Conservation (phyloP, 2,329 filamentous ascomycete species). For the Paracorniculantispora psalliotae region DNA sequence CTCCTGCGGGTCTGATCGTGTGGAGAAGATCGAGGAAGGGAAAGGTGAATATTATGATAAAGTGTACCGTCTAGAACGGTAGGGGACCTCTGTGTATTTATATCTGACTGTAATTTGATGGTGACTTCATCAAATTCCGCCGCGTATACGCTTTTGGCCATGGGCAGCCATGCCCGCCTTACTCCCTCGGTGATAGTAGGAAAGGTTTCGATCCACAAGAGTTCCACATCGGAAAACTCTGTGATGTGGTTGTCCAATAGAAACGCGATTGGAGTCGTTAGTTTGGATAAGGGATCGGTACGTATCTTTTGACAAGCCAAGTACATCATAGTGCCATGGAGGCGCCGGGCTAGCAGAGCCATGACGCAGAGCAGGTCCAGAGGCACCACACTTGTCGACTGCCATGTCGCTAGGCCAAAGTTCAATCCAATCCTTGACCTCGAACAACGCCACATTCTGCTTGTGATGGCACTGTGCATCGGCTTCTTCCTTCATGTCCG, state of each 20-base stretch:
- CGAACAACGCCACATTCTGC: background rate
- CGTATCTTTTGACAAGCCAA: background rate
- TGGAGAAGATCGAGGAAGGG: background rate
- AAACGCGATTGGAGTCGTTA: background rate
- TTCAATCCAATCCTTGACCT: background rate
- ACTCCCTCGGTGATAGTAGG: background rate
- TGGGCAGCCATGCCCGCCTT: no score
- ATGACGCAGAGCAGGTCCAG: background rate
- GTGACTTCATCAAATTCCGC: constrained; percentile 14
- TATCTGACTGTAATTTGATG: constrained; percentile 20
- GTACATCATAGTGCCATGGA: background rate
- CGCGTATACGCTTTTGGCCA: no score
- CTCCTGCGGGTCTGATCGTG: background rate
- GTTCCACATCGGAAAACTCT: constrained; percentile 1
- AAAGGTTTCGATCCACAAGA: constrained; percentile 1
- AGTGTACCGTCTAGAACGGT: constrained; percentile 38
- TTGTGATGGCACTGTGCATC: background rate
- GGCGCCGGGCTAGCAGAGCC: background rate
- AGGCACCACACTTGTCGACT: background rate
- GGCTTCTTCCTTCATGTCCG: no score
- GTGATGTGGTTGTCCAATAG: background rate
- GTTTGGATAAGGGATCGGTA: background rate
- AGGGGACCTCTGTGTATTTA: constrained; percentile 29
- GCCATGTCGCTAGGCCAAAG: background rate
- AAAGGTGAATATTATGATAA: constrained; percentile 1